These are phyloP conservation scores for Boletus rubropictus DNA, from an alignment of 768 basidiomycete species.

Conservation along the genomic window DNA sequence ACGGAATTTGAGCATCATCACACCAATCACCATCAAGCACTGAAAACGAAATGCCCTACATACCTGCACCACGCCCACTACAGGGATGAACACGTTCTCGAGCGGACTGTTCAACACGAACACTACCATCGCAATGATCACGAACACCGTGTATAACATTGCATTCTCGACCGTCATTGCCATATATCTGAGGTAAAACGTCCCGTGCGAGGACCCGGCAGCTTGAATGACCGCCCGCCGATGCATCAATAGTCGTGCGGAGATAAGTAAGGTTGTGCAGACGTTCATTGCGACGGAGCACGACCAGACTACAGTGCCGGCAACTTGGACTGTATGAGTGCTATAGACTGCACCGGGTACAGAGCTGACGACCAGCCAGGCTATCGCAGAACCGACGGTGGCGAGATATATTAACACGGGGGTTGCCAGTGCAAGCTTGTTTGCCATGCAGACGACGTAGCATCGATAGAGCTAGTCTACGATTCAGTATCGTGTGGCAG, in stretches of 20 bases:
- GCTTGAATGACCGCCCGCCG: conserved; percentile 11
- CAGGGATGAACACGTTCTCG: conserved; percentile 20
- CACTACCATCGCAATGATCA: conserved; percentile 6
- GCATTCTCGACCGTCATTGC: conserved; percentile 25
- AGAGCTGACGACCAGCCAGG: conserved; percentile 13
- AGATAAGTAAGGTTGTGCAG: conserved; percentile 13
- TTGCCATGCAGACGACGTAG: conserved; percentile 15
- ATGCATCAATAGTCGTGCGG: conserved; percentile 16
- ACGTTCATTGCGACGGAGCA: conserved; percentile 15
- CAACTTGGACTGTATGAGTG: conserved; percentile 7
- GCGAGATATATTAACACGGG: conserved; percentile 14
- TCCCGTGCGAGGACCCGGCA: conserved; percentile 10
- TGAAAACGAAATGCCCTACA: background rate
- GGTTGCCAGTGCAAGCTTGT: background rate
- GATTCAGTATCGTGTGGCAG: background rate
- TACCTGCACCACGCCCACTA: conserved; percentile 21
- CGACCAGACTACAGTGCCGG: conserved; percentile 12
- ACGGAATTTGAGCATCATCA: background rate
- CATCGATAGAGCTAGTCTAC: conserved; percentile 18
- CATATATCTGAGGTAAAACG: conserved; percentile 22
- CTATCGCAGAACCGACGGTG: conserved; percentile 12
- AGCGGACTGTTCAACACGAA: conserved; percentile 21
- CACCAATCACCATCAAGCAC: background rate
- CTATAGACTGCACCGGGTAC: conserved; percentile 16
- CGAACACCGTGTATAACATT: conserved; percentile 12